These are phyloP conservation scores for Leptomonas pyrrhocoris DNA, from an alignment of 208 protist species.

Conservation along the genomic window DNA sequence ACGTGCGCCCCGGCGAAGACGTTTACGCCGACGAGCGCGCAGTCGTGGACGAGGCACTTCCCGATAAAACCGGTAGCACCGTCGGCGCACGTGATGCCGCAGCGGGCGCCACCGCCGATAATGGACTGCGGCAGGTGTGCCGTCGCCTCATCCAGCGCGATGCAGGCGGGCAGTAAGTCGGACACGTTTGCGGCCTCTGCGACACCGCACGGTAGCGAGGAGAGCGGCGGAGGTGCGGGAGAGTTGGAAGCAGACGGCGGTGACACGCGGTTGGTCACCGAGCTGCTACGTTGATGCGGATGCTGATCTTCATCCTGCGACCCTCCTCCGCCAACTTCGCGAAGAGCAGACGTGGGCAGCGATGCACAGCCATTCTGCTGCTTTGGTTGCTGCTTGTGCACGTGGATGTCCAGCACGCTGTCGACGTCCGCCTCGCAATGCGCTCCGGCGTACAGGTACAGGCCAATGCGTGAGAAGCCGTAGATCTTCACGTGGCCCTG, in stretches of 20 bases:
- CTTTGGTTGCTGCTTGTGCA: neutral
- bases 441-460: constrained; percentile 60
- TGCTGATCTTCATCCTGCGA: neutral
- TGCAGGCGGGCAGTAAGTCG: constrained; percentile 53
- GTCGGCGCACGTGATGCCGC: constrained; percentile 55
- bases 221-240: neutral
- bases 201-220: neutral
- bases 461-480: constrained; percentile 63
- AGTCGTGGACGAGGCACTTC: constrained; percentile 45
- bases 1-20: constrained; percentile 50
- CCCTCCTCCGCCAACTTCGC: neutral
- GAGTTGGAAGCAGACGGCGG: neutral
- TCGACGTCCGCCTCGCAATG: constrained; percentile 37
- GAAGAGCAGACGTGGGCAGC: neutral
- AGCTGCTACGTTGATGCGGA: neutral
- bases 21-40: constrained; percentile 53
- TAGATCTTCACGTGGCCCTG: constrained; percentile 69
- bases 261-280: neutral
- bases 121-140: constrained; percentile 55
- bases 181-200: constrained; percentile 15
- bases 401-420: constrained; percentile 62
- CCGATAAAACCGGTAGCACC: constrained; percentile 48
- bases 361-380: neutral
- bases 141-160: constrained; percentile 57
- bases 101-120: constrained; percentile 58